These are phyloP conservation scores for Mrakia gelida DNA, from an alignment of 768 basidiomycete species.

Conservation along the genomic window DNA sequence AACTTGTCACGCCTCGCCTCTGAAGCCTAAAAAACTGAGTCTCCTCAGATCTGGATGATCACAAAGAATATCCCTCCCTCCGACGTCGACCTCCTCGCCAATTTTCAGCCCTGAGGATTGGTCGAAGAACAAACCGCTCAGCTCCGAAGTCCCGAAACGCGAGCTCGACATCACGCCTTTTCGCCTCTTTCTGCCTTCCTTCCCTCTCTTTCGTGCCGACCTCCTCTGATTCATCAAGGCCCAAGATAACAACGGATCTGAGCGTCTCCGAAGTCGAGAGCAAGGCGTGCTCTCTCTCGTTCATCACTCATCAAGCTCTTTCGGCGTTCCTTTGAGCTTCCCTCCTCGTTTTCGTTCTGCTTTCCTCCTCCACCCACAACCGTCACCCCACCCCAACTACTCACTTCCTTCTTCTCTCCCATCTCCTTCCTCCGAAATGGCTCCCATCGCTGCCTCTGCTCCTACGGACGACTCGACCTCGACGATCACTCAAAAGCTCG, in stretches of 20 bases:
- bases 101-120: no score
- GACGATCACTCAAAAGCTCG: neutral
- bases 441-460: neutral
- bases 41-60: no score
- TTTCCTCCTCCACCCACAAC: neutral
- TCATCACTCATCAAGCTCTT: neutral
- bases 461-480: neutral
- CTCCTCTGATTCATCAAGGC: neutral
- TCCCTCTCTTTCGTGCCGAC: neutral
- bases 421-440: neutral
- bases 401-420: neutral
- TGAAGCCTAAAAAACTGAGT: no score
- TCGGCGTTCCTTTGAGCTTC: neutral
- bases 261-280: neutral
- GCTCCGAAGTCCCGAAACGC: no score
- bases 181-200: neutral
- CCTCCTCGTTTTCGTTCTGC: neutral
- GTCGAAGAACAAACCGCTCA: no score
- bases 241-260: neutral
- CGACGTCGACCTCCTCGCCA: no score
- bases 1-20: no score
- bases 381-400: neutral
- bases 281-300: neutral
- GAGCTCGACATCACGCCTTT: no score
- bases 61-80: no score